Base-by-base conservation (phyloP, 2,329 filamentous ascomycete genomes). In the Sporothrix brasiliensis region DNA sequence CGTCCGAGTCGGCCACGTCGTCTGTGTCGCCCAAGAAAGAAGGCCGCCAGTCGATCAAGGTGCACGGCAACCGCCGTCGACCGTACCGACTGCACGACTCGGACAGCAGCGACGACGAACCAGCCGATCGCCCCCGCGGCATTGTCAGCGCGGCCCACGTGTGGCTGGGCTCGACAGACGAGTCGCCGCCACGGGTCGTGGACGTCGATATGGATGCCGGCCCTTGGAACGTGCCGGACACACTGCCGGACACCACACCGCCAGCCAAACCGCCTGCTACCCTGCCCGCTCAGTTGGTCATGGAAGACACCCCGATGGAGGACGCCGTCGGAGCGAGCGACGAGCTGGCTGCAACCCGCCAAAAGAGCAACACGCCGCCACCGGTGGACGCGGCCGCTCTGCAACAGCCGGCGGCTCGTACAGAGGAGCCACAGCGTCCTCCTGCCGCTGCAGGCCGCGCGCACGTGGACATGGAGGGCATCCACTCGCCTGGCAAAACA, bases 31-130 rank as follows among this genome's bases (percentile, higher is more conserved):
- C n/a, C 16, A 30, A 30, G 44, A 34, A n/a, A 21, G 41, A 47
- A n/a, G 16, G 60, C 14, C 41, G 44, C 14, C 61, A 50, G 19
- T 11, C 30, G 2, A 19, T n/a, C 24, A 65, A 50, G n/a, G 41
- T 49, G 16, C 61, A 65, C 27, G 61, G 61, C 61, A 65, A 65
- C 61, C 61, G 61, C 9, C 61, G 61, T 6, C 41, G 41, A 21
- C 44, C 61, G 3, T 49, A 50, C 14, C 61, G 47, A 27, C 44
- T 65, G 61, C 44, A 49, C n/a, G 61, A 49, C 10, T 34, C 61
- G 6, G 44, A 65, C 16, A 34, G 24, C 21, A 65, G 61, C 41
- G 61, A 49, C 44, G 47, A 34, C 9, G 44, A 34, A 14, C 16
- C 16, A 11, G 44, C 16, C 4, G 24, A 65, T 13, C 44, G 39